A percentile compares a stretch with the other conserved stretches of the same genome.
Evolutionary conservation across 805 yeast species (phyloP).

Genomic region (Wickerhamiella brachini): DNA sequence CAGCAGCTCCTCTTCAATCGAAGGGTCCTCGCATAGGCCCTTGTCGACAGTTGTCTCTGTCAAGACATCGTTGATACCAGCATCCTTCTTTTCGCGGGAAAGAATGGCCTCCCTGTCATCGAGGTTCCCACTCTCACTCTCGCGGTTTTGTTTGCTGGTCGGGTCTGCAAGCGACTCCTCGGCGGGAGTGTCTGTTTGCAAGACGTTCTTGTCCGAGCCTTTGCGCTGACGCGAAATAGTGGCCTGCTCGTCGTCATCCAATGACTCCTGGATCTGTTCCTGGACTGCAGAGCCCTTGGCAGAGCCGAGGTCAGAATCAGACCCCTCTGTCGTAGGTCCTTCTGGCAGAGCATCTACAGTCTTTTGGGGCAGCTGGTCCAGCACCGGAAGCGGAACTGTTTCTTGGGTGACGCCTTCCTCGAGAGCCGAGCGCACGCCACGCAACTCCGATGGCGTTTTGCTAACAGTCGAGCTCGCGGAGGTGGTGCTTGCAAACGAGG

Average conservation of each 20-base stretch:
- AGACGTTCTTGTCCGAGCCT: neutral
- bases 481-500: neutral
- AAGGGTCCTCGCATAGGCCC: neutral
- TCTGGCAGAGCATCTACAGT: neutral
- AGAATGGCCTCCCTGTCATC: neutral
- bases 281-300: neutral
- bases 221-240: neutral
- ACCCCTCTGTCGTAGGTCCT: too few species aligned
- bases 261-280: too few species aligned
- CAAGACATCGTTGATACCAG: neutral
- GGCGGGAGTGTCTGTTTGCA: neutral
- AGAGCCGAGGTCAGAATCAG: too few species aligned
- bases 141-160: too few species aligned
- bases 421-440: neutral
- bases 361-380: neutral
- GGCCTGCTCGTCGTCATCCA: neutral
- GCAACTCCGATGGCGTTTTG: neutral
- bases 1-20: neutral
- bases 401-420: neutral
- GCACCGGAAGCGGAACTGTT: neutral
- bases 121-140: too few species aligned
- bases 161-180: neutral
- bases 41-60: neutral
- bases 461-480: neutral
- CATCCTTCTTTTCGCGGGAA: neutral